A percentile compares a stretch with the other conserved stretches of the same genome.
phyloP scores from a whole-genome alignment of 257 asterid species.

The Solanum etuberosum region DNA sequence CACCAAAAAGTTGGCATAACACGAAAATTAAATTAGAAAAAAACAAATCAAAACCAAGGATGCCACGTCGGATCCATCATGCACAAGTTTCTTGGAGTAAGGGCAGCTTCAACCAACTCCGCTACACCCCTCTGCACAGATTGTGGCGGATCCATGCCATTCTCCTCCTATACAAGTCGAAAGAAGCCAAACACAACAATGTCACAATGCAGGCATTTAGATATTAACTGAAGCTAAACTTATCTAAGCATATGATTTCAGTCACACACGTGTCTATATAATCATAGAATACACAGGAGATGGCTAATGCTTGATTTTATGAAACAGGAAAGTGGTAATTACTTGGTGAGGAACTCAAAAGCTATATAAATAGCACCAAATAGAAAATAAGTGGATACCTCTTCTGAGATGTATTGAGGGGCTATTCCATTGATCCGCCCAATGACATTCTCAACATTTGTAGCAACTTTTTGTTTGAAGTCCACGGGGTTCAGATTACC shows the following conservation, averaged over 20 bases:
- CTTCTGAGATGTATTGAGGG: constrained; percentile 84
- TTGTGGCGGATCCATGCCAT: constrained; percentile 83
- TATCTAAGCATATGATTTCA: not conserved
- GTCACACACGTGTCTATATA: not conserved
- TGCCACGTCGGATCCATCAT: constrained; percentile 99
- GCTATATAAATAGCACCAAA: not conserved
- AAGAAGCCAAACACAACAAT: not conserved
- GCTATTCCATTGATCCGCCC: constrained; percentile 73
- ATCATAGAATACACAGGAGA: not conserved
- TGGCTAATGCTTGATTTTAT: not conserved
- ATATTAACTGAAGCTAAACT: not conserved
- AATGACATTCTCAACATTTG: constrained; percentile 83
- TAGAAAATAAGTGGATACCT: constrained; percentile 36
- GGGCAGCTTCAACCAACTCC: constrained; percentile 91
- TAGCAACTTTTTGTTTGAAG: constrained; percentile 67
- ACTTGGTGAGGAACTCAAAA: not conserved
- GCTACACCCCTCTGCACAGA: constrained; percentile 95
- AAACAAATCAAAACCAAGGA: constrained; percentile 63
- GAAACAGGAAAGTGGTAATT: not conserved
- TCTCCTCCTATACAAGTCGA: constrained; percentile 53
- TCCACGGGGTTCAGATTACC: constrained; percentile 70
- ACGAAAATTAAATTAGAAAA: not conserved
- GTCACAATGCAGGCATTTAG: not conserved
- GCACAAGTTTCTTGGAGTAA: constrained; percentile 86
- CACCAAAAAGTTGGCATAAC: not conserved